Evolutionary conservation across 345 rosid species (phyloP), one percentile per base, ranked within the genome.

Genomic region (Hevea brasiliensis): DNA sequence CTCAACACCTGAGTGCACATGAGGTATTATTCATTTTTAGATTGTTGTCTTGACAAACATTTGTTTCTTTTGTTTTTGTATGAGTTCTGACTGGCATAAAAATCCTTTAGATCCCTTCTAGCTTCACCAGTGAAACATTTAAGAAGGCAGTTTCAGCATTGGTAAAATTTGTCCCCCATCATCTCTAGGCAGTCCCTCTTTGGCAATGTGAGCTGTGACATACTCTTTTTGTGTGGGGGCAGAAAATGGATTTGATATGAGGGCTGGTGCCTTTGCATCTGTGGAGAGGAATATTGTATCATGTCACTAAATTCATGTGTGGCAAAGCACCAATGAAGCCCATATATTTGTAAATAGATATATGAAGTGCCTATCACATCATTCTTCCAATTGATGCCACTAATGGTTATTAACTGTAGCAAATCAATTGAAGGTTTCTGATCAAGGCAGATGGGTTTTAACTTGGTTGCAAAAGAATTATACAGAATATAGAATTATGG

Each of bases 1-100:
- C 80, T 47, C 82, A 55, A 60, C 54, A 74, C 68, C 58, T 68
- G 60, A 78, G 65, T 73, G 59, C 53, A 24, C 56, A 71, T 24
- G 76, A 82, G 94, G 97, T 89, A 89, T 74, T 61, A 3, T 63
- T 61, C 40, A 72, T 57, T 47, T 37, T 15, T 66, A 3, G 7
- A 40, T 48, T 14, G 10, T 65, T 75, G 45, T 48, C 72, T 51
- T 63, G 20, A 61, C 48, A 17, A 48, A 27, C 23, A n/a, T 54
- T 45, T 10, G 14, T 32, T 29, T 32, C 11, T 21, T 24, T 44
- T 42, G 23, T 45, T 20, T 29, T 37, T 32, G 17, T 53, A 48
- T 8, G 56, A 47, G 0, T 67, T n/a, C 20, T 26, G 4, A n/a
- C 37, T 10, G 47, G 7, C 37, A 26, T 57, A 26, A 57, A 24